Conservation (phyloP, 31 red algal species). For the Asparagopsis taxiformis region DNA sequence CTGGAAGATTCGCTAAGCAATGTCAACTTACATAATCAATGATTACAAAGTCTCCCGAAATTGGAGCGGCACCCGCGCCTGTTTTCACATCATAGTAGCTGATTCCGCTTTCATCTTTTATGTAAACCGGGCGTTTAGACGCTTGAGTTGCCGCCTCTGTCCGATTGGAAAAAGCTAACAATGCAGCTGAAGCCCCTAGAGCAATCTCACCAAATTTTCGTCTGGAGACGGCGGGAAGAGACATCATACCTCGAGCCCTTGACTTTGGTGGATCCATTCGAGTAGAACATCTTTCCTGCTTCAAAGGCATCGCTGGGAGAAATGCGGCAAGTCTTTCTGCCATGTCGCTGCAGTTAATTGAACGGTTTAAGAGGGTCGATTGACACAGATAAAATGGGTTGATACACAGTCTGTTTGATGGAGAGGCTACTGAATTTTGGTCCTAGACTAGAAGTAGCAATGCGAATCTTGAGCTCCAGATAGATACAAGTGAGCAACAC, state of each 20-base stretch:
- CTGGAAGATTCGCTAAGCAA: neutral
- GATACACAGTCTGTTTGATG: too few relatives aligned
- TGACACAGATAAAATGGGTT: too few relatives aligned
- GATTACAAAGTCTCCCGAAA: slow-evolving; percentile 62
- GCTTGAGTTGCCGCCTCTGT: slow-evolving; percentile 2
- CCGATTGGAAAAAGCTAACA: neutral
- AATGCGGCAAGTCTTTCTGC: neutral
- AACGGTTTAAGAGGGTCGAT: too few relatives aligned
- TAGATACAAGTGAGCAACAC: too few relatives aligned
- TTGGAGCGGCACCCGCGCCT: slow-evolving; percentile 59
- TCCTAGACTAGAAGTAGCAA: too few relatives aligned
- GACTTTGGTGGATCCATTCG: neutral
- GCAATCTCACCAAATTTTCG: slow-evolving; percentile 9
- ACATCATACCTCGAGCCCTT: neutral
- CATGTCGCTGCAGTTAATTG: too few relatives aligned
- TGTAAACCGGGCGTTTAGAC: slow-evolving; percentile 32
- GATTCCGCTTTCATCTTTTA: slow-evolving; percentile 76
- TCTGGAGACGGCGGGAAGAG: neutral
- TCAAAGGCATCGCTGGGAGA: neutral
- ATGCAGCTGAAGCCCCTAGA: slow-evolving; percentile 2
- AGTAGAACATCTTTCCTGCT: neutral
- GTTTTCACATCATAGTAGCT: slow-evolving; percentile 76
- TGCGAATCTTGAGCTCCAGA: too few relatives aligned
- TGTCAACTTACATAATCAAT: slow-evolving; percentile 58
- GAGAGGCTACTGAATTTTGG: too few relatives aligned